phyloP scores from a whole-genome alignment of 2,329 filamentous ascomycete species.

The Rhinocladiella similis region DNA sequence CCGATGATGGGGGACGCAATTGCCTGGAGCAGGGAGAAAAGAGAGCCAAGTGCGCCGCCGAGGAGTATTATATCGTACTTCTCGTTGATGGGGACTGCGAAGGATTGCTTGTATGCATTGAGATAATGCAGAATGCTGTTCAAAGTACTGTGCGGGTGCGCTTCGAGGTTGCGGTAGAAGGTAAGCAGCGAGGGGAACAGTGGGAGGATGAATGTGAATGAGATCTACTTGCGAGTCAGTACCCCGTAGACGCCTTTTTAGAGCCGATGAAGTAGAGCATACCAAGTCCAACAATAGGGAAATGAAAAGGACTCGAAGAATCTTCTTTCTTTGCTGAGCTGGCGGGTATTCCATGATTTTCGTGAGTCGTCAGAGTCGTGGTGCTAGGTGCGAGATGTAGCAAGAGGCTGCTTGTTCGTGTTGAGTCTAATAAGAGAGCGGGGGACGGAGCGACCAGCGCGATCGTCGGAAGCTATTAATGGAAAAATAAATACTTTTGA shows the following conservation, averaged over 20 bases:
- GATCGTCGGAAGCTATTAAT: conserved; percentile 1
- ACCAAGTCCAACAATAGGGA: conserved; percentile 90
- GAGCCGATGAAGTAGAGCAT: conserved; percentile 35
- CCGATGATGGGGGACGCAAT: conserved; percentile 91
- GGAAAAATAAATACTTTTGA: not conserved
- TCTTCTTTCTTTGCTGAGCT: conserved; percentile 65
- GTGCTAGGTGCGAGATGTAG: not conserved
- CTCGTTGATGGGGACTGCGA: conserved; percentile 88
- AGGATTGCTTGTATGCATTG: conserved; percentile 92
- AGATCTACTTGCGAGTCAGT: conserved; percentile 63
- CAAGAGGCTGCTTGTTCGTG: not conserved
- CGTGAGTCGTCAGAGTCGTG: not conserved
- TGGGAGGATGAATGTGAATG: conserved; percentile 96
- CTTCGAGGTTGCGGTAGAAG: conserved; percentile 87
- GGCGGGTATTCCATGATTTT: conserved; percentile 36
- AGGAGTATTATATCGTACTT: conserved; percentile 96
- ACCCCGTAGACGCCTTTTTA: not conserved
- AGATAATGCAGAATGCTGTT: conserved; percentile 77
- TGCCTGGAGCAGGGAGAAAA: conserved; percentile 92
- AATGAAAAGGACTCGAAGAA: conserved; percentile 83
- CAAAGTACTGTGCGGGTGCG: conserved; percentile 65
- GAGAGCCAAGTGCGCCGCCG: conserved; percentile 86
- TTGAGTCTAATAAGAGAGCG: not conserved
- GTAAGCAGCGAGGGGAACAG: conserved; percentile 93
- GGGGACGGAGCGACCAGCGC: conserved; percentile 9